Evolutionary conservation across 768 basidiomycete species (phyloP).

Genomic region (Coprinopsis sp.): DNA sequence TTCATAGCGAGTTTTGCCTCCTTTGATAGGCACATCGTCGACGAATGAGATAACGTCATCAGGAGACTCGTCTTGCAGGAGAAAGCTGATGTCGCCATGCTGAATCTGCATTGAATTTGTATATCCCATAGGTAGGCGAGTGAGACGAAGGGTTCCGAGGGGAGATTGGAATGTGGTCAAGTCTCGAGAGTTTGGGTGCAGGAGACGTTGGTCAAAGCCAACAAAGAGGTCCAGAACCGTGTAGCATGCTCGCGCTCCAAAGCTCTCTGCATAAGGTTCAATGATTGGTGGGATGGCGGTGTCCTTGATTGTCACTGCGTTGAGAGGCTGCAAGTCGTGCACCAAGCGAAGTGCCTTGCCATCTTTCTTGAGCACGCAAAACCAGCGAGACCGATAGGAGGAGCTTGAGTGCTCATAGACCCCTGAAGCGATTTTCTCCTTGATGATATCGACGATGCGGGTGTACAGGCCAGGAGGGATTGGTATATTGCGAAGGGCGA

Average conservation of each 20-base stretch:
- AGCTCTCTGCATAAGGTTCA: slow-evolving; percentile 14
- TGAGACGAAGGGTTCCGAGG: slow-evolving; percentile 5
- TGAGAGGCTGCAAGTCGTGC: slow-evolving; percentile 17
- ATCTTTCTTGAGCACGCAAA: slow-evolving; percentile 19
- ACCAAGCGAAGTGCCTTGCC: slow-evolving; percentile 14
- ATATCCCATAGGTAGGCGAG: slow-evolving; percentile 12
- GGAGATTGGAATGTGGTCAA: slow-evolving; percentile 11
- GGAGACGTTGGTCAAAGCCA: slow-evolving; percentile 22
- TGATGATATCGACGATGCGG: slow-evolving; percentile 21
- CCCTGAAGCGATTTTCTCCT: slow-evolving; percentile 16
- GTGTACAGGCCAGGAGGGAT: slow-evolving; percentile 26
- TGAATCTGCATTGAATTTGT: slow-evolving; percentile 11
- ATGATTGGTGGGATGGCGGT: slow-evolving; percentile 13
- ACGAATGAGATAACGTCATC: slow-evolving; percentile 27
- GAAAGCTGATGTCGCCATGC: slow-evolving; percentile 12
- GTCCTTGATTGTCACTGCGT: slow-evolving; percentile 15
- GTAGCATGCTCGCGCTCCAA: slow-evolving; percentile 11
- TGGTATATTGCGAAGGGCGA: slow-evolving; percentile 24
- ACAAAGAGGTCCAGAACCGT: slow-evolving; percentile 22
- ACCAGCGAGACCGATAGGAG: slow-evolving; percentile 14
- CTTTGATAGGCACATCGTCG: slow-evolving; percentile 31
- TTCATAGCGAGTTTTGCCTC: slow-evolving; percentile 25
- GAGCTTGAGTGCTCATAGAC: slow-evolving; percentile 12
- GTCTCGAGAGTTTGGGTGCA: slow-evolving; percentile 4
- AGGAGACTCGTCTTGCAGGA: slow-evolving; percentile 34